Percentiles rank a stretch among this genome's conserved stretches.
These are phyloP conservation scores for Warburgia ugandensis DNA, from an alignment of 164 flowering plant species.

Conservation along the genomic window DNA sequence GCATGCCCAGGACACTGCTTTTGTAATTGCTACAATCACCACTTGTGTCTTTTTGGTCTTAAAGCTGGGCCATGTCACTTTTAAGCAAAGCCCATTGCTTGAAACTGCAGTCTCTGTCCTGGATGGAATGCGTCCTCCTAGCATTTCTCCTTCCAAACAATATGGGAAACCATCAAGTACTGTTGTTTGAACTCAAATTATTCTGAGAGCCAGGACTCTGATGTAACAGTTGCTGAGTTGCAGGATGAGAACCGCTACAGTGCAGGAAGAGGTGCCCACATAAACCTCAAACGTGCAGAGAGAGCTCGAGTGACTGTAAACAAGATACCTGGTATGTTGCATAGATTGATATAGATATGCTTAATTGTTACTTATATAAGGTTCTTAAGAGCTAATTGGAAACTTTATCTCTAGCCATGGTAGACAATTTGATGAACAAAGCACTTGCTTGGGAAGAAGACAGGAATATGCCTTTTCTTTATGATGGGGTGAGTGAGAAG, in stretches of 20 bases:
- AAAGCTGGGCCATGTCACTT: too few relatives aligned
- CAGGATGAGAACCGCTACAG: slow-evolving; percentile 78
- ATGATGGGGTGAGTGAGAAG: slow-evolving; percentile 70
- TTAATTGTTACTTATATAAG: background rate
- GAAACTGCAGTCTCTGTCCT: too few relatives aligned
- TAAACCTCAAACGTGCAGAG: slow-evolving; percentile 85
- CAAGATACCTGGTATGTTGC: slow-evolving; percentile 80
- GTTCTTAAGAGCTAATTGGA: slow-evolving; percentile 12
- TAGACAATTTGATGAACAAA: slow-evolving; percentile 62
- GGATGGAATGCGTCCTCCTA: too few relatives aligned
- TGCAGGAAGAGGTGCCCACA: slow-evolving; percentile 87
- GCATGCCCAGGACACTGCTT: too few relatives aligned
- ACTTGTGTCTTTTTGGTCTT: too few relatives aligned
- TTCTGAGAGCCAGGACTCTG: too few relatives aligned
- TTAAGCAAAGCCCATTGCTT: too few relatives aligned
- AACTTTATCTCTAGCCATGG: slow-evolving; percentile 48
- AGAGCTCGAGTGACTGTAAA: slow-evolving; percentile 64
- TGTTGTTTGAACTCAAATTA: too few relatives aligned
- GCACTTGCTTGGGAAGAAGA: slow-evolving; percentile 82
- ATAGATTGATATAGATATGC: background rate
- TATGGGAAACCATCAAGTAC: too few relatives aligned
- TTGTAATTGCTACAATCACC: too few relatives aligned
- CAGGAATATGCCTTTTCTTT: slow-evolving; percentile 47
- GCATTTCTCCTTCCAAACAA: too few relatives aligned
- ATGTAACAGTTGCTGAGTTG: slow-evolving; percentile 9